These are phyloP conservation scores for Polytrichum commune DNA, from an alignment of 225 moss, liverwort and hornwort species.

Conservation along the genomic window DNA sequence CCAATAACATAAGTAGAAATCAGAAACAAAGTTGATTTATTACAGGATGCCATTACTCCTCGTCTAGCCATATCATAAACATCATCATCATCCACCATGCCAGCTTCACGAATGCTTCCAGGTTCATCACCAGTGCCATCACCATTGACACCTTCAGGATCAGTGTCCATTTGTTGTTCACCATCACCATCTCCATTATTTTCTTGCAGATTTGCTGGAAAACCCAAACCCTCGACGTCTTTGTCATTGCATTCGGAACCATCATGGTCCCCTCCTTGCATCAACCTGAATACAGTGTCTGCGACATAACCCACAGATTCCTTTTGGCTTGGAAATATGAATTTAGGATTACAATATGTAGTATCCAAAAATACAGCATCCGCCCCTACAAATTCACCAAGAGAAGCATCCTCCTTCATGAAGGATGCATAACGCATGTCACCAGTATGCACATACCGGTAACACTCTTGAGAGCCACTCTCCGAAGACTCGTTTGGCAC, in stretches of 20 bases:
- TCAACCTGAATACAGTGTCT: constrained; percentile 51
- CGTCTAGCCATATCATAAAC: constrained; percentile 26
- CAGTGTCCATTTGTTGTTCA: constrained; percentile 8
- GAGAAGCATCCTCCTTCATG: constrained; percentile 63
- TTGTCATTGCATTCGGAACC: constrained; percentile 5
- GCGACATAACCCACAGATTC: constrained; percentile 73
- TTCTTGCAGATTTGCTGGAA: not conserved
- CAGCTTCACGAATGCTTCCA: not conserved
- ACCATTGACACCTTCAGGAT: constrained; percentile 8
- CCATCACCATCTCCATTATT: constrained; percentile 5
- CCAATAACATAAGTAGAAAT: constrained; percentile 87
- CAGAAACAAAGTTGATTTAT: constrained; percentile 51
- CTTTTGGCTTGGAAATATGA: constrained; percentile 64
- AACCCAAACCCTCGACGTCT: not conserved
- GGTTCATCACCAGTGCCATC: constrained; percentile 19
- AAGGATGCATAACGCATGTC: constrained; percentile 68
- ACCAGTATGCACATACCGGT: constrained; percentile 72
- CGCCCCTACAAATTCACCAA: constrained; percentile 65
- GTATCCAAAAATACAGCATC: constrained; percentile 78
- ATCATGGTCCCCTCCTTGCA: constrained; percentile 43
- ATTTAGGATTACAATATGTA: constrained; percentile 85
- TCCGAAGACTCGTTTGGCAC: constrained; percentile 31
- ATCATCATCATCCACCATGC: constrained; percentile 19
- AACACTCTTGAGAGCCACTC: constrained; percentile 12
- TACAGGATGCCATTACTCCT: constrained; percentile 18